Conservation (phyloP, 352 stramenopile species). For the Globisporangium cylindrosporum region DNA sequence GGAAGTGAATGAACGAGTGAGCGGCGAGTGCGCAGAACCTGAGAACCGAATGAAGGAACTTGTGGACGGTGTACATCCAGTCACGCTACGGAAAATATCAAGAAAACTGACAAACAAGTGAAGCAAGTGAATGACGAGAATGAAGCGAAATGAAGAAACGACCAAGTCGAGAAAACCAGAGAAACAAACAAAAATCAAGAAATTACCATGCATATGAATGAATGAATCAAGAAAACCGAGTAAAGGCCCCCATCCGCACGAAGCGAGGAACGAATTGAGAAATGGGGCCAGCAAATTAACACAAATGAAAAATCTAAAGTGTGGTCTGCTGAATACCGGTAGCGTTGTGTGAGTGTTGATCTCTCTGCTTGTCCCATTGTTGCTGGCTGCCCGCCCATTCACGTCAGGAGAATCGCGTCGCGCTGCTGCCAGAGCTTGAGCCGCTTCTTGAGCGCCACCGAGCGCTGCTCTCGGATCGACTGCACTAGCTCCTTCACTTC, state of each 20-base stretch:
- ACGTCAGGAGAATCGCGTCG: slow-evolving; percentile 7
- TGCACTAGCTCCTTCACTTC: slow-evolving; percentile 32
- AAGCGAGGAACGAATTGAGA: slow-evolving; percentile 8
- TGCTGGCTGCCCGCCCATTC: neutral
- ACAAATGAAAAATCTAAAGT: slow-evolving; percentile 18
- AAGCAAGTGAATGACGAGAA: slow-evolving; percentile 8
- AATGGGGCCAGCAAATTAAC: slow-evolving; percentile 11
- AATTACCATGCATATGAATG: slow-evolving; percentile 2
- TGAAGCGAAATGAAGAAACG: slow-evolving; percentile 8
- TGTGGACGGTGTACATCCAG: neutral
- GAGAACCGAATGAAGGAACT: neutral
- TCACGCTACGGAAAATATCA: neutral
- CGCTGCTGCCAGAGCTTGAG: slow-evolving; percentile 28
- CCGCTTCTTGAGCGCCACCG: slow-evolving; percentile 29
- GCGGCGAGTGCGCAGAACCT: neutral
- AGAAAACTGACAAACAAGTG: neutral
- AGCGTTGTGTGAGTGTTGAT: neutral
- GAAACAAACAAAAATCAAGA: neutral
- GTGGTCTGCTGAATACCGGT: slow-evolving; percentile 3
- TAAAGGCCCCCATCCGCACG: slow-evolving; percentile 11
- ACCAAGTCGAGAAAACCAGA: neutral
- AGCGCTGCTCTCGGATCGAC: slow-evolving; percentile 34
- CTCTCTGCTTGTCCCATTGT: neutral
- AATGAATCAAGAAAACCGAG: slow-evolving; percentile 1
- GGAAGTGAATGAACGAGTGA: neutral